Evolutionary conservation across 441 rosid genomes (phyloP), one percentile per base, ranked within the genome.

Genomic region (Pelargonium myrrhifolium): DNA sequence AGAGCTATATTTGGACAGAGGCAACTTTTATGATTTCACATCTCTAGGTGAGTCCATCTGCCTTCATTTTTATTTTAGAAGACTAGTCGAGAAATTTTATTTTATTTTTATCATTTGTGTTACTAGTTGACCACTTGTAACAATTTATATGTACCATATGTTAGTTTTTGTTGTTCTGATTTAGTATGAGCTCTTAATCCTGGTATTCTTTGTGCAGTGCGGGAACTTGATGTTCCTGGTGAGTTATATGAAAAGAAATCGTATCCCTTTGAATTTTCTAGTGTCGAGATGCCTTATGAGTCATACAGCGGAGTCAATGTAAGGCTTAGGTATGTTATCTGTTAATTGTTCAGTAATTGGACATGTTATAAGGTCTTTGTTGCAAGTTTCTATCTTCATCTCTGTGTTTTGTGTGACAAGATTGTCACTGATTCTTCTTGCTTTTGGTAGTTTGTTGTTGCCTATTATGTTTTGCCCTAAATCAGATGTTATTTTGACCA

Each of bases 191-290:
- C 62, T 64, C 62, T 8, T 73, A 69, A 66, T 67, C 67, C 2
- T 39, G 6, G 26, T 64, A 22, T 40, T 58, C 74, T 66, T 71
- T 65, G 64, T 79, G 75, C 89, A 94, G 99, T 94, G 37, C 97
- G 97, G 64, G 97, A 94, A 76, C 78, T 94, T 71, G 99, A 94
- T 76, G 86, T 94, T 65, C 99, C 98, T 74, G 98, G 99, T 71
- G 98, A 94, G 66, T 79, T 94, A 79, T 88, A 88, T 71, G 99
- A 94, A 76, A 82, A 85, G 60, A 94, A 94, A 79, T 76, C 94
- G 1, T 92, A 94, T 70, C 93, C 97, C 8, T 94, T 94, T 74
- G 99, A 94, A 69, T 94, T 94, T 74, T 82, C 99, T 14, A 84
- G 90, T 0, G 97, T 92, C 39, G 98, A 92, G 85, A 92, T 94